Conservation (phyloP, 208 protist species). For the Leishmania braziliensis region DNA sequence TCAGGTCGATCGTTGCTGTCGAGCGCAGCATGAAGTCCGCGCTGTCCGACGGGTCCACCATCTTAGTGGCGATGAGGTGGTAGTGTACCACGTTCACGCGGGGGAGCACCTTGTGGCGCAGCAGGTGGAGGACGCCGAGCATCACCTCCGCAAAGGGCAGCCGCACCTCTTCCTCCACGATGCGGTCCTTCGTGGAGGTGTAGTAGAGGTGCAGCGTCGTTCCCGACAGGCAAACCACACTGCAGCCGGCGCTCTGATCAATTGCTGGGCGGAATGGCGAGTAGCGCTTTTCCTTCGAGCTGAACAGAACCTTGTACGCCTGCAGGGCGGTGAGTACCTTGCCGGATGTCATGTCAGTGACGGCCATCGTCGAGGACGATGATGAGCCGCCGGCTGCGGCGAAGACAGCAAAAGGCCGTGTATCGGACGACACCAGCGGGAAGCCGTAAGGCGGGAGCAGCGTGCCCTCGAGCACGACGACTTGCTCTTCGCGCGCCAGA, state of each 20-base stretch:
- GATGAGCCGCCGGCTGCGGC: neutral
- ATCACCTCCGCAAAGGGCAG: slow-evolving; percentile 79
- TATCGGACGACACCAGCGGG: slow-evolving; percentile 81
- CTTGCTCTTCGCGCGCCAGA: slow-evolving; percentile 64
- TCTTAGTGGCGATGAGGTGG: slow-evolving; percentile 75
- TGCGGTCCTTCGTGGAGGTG: slow-evolving; percentile 68
- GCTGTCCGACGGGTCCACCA: slow-evolving; percentile 32
- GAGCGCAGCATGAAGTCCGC: slow-evolving; percentile 34
- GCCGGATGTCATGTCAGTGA: slow-evolving; percentile 65
- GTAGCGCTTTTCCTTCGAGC: slow-evolving; percentile 39
- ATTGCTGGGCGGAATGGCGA: slow-evolving; percentile 71
- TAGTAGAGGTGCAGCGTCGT: slow-evolving; percentile 85
- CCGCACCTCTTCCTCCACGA: slow-evolving; percentile 80
- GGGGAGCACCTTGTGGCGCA: slow-evolving; percentile 57
- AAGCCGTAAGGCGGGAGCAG: slow-evolving; percentile 62
- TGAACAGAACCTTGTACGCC: slow-evolving; percentile 71
- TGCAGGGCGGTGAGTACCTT: slow-evolving; percentile 58
- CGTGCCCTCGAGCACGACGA: slow-evolving; percentile 42
- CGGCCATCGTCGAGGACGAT: slow-evolving; percentile 16
- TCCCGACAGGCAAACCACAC: slow-evolving; percentile 69
- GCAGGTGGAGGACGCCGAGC: slow-evolving; percentile 73
- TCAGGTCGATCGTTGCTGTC: slow-evolving; percentile 68
- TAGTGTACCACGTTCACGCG: slow-evolving; percentile 82
- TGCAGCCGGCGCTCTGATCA: slow-evolving; percentile 71
- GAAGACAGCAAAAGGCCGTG: slow-evolving; percentile 43